These are phyloP conservation scores for Lodderomyces jiufengensis DNA, from an alignment of 1,139 yeast species.

Conservation along the genomic window DNA sequence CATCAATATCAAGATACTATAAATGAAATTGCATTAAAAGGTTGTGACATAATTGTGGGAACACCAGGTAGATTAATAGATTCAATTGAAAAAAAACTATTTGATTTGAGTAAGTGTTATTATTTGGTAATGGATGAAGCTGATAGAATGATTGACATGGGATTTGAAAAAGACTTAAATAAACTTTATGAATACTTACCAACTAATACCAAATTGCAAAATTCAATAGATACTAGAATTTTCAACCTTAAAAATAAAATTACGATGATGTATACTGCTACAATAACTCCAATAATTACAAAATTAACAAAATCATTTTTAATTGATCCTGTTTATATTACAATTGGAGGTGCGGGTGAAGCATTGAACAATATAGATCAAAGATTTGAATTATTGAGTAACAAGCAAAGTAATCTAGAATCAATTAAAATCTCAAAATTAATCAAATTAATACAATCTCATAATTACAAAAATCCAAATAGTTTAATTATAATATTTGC, in stretches of 20 bases:
- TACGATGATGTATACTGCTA: conserved; percentile 92
- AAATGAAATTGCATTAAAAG: conserved; percentile 28
- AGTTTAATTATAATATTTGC: conserved; percentile 67
- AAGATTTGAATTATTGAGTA: conserved; percentile 47
- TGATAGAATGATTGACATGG: conserved; percentile 92
- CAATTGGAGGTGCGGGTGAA: conserved; percentile 67
- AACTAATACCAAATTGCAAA: conserved; percentile 19
- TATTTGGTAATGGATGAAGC: conserved; percentile 88
- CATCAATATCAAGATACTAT: conserved; percentile 78
- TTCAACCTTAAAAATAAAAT: conserved; percentile 28
- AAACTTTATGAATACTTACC: conserved; percentile 52
- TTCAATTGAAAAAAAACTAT: conserved; percentile 62
- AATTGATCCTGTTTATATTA: conserved; percentile 56
- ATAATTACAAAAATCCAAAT: conserved; percentile 30
- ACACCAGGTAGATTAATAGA: conserved; percentile 92
- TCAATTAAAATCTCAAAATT: conserved; percentile 23
- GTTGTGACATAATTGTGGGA: conserved; percentile 82
- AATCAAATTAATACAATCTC: conserved; percentile 21
- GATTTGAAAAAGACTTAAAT: conserved; percentile 79
- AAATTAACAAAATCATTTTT: conserved; percentile 61
- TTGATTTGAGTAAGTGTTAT: conserved; percentile 59
- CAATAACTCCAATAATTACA: conserved; percentile 77
- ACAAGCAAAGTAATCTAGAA: conserved; percentile 8
- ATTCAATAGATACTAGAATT: conserved; percentile 22
- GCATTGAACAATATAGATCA: conserved; percentile 70